Evolutionary conservation across 768 basidiomycete species (phyloP).

Genomic region (Agaricus subrufescens): DNA sequence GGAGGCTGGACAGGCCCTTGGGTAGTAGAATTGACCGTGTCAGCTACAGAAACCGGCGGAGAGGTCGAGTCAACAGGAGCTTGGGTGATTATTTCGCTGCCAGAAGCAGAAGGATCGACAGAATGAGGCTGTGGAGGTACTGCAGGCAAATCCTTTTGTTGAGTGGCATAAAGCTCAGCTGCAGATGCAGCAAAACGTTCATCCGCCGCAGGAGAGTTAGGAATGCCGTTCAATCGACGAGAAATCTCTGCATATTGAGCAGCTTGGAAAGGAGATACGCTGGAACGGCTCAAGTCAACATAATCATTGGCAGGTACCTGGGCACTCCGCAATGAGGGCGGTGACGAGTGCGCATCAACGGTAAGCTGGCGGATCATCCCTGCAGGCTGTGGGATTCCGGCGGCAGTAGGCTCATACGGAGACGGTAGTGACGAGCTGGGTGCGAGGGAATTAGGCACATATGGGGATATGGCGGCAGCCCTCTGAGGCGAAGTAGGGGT

Average conservation of each 20-base stretch:
- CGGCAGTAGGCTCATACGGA: slow-evolving; percentile 13
- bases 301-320: slow-evolving; percentile 39
- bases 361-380: slow-evolving; percentile 18
- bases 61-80: background rate
- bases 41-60: background rate
- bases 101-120: background rate
- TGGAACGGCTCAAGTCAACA: slow-evolving; percentile 60
- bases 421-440: slow-evolving; percentile 12
- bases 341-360: slow-evolving; percentile 15
- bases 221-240: slow-evolving; percentile 37
- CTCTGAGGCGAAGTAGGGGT: slow-evolving; percentile 24
- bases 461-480: slow-evolving; percentile 17
- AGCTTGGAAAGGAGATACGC: slow-evolving; percentile 73
- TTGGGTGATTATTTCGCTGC: background rate
- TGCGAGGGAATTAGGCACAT: slow-evolving; percentile 11
- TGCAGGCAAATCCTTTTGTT: slow-evolving; percentile 21
- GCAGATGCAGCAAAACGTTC: background rate
- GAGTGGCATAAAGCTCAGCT: slow-evolving; percentile 10
- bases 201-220: background rate
- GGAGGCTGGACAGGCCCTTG: background rate
- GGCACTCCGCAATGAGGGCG: slow-evolving; percentile 8
- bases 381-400: slow-evolving; percentile 9
- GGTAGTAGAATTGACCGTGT: background rate
- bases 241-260: slow-evolving; percentile 72
- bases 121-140: slow-evolving; percentile 13